Evolutionary conservation across 805 yeast genomes (phyloP), one percentile per base, ranked within the genome.

Genomic region (Lipomyces sp.): DNA sequence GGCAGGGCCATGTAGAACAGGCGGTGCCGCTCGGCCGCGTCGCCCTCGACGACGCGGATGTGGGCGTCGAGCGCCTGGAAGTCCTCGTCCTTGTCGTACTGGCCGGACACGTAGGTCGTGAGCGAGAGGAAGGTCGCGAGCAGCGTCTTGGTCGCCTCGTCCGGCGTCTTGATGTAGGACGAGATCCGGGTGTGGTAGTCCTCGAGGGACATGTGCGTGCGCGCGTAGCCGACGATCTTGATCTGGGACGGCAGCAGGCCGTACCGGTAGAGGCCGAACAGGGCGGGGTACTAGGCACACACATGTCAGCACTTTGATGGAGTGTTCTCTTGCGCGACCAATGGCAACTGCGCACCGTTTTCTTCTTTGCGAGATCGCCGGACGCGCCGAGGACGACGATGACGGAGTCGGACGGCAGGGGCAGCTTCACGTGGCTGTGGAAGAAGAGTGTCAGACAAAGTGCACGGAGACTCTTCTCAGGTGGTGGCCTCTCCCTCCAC

Each of bases 281-380:
- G 57, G 4, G 75, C 75, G 18, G 75, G 76, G 63, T 67, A 72
- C 65, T 65, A 40, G n/a, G 19, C n/a, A n/a, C n/a, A n/a, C n/a
- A 21, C 8, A 31, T 8, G 26, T 14, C 21, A 37, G 39, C 2
- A 29, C 29, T 26, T 28, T 13, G 26, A n/a, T n/a, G n/a, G n/a
- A n/a, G n/a, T n/a, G n/a, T n/a, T n/a, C n/a, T n/a, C n/a, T n/a
- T n/a, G n/a, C n/a, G n/a, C n/a, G n/a, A n/a, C n/a, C n/a, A n/a
- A n/a, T n/a, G n/a, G n/a, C n/a, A n/a, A n/a, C n/a, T n/a, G n/a
- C 68, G 38, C 45, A 86, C 88, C 2, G 96, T 90, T 73, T 90
- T 90, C 82, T 90, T 90, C 74, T 87, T 88, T 49, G 96, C 96
- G 59, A 90, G 75, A 68, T 90, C 96, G 45, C 97, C 97, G 21